Percentiles rank a stretch among this genome's conserved stretches.
Evolutionary conservation across 164 flowering plant species (phyloP).

Genomic region (Hamamelis virginiana): DNA sequence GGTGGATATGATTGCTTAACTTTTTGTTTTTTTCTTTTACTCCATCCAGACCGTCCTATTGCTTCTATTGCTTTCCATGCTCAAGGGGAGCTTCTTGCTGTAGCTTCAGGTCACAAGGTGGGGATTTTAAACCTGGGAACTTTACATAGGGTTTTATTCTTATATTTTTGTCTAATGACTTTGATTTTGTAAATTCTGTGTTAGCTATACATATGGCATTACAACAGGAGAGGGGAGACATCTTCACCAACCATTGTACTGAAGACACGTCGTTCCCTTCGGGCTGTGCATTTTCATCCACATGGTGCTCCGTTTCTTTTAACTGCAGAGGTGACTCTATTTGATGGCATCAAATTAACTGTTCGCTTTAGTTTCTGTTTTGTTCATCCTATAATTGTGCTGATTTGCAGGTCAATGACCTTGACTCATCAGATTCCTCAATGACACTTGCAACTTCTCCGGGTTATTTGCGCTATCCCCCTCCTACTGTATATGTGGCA

Average conservation of each 20-base stretch:
- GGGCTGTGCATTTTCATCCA: slow-evolving; percentile 98
- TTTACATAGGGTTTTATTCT: neutral
- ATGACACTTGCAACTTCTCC: slow-evolving; percentile 82
- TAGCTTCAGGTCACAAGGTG: slow-evolving; percentile 99
- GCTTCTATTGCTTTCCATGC: slow-evolving; percentile 99
- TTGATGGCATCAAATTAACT: slow-evolving; percentile 6
- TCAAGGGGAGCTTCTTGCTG: slow-evolving; percentile 86
- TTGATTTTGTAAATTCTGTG: slow-evolving; percentile 10
- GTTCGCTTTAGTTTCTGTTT: neutral
- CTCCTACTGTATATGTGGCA: slow-evolving; percentile 77
- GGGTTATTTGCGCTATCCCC: slow-evolving; percentile 80
- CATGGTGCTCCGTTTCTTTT: slow-evolving; percentile 86
- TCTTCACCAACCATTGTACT: slow-evolving; percentile 67
- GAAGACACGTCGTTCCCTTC: slow-evolving; percentile 87
- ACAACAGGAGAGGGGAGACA: slow-evolving; percentile 59
- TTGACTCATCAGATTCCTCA: slow-evolving; percentile 79
- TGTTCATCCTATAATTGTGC: slow-evolving; percentile 20
- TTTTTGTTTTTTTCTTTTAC: slow-evolving; percentile 3
- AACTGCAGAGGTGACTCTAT: slow-evolving; percentile 80
- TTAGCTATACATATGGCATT: slow-evolving; percentile 91
- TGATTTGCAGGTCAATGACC: slow-evolving; percentile 80
- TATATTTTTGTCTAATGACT: neutral
- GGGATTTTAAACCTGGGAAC: slow-evolving; percentile 5
- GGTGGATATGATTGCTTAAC: neutral
- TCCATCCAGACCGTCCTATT: slow-evolving; percentile 80